Evolutionary conservation across 192 early-diverging fungal species (phyloP), one percentile per base, ranked within the genome.

Genomic region (Tieghemiomyces parasiticus): DNA sequence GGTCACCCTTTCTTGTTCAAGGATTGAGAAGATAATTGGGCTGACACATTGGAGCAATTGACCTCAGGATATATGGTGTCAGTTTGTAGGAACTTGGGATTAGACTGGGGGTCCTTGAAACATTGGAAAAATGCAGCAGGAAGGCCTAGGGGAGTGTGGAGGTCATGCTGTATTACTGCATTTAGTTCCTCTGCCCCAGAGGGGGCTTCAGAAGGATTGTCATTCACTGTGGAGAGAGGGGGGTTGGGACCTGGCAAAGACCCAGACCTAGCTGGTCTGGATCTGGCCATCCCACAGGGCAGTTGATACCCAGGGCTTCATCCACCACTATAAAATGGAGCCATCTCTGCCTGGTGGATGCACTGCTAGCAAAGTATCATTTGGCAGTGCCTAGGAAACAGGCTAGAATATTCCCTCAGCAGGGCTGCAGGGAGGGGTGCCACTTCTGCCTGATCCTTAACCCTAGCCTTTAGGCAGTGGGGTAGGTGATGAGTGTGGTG

Each of bases 401-500:
- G 3, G 29, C 25, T 10, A 9, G 8, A 6, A 10, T 6, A n/a
- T 25, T 34, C 14, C 8, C 52, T 25, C 52, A 25, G 29, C 9
- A 54, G 32, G 52, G 30, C 4, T 25, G 52, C 12, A 54, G n/a
- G 16, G 4, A n/a, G 13, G 52, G 52, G 6, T 54, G 12, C 6
- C n/a, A 16, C 4, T 3, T 12, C 4, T 12, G 22, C 4, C 29
- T 54, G n/a, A 54, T 31, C 3, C 52, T 14, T 6, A 54, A 28
- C 4, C 30, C 52, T 25, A 54, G 29, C 3, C 29, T 12, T 25
- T 54, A 13, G 4, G 52, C 52, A 33, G 52, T 28, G 8, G 4
- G 12, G 19, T 29, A 28, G 52, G 52, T 54, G 52, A 54, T 31
- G 30, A n/a, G n/a, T n/a, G n/a, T n/a, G n/a, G n/a, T n/a, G n/a